phyloP scores from a whole-genome alignment of 371 early-diverging fungal species.

The Gilbertella persicaria region DNA sequence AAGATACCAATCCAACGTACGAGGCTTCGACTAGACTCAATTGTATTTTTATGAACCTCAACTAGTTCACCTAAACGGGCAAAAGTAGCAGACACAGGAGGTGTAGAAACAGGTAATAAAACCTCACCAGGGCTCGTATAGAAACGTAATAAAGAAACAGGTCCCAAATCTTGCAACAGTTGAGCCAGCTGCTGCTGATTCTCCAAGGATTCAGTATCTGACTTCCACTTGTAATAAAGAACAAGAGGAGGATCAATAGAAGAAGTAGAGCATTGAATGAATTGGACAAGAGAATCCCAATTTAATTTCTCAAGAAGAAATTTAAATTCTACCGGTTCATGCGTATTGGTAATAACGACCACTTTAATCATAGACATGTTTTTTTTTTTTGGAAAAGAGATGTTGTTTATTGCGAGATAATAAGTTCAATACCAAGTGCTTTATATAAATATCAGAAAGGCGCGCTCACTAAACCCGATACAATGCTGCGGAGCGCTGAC shows the following conservation, averaged over 20 bases:
- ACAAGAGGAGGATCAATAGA: constrained; percentile 6
- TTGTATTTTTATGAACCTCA: neutral
- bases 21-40: neutral
- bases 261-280: constrained; percentile 8
- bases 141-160: neutral
- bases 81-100: neutral
- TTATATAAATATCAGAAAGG: too few relatives aligned
- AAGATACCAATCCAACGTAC: constrained; percentile 13
- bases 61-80: constrained; percentile 4
- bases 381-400: too few relatives aligned
- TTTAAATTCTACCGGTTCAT: neutral
- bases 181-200: constrained; percentile 2
- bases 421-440: too few relatives aligned
- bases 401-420: too few relatives aligned
- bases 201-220: neutral
- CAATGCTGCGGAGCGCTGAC: too few relatives aligned
- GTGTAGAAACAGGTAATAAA: neutral
- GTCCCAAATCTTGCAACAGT: neutral
- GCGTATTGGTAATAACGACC: neutral
- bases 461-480: too few relatives aligned
- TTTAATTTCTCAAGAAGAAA: constrained; percentile 15
- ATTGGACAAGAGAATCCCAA: constrained; percentile 11
- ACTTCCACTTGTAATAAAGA: constrained; percentile 7
- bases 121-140: neutral
- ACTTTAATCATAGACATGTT: neutral